Percentiles rank a stretch among this genome's conserved stretches.
phyloP scores from a whole-genome alignment of 1,284 basidiomycete species.

The Ustilago nuda region DNA sequence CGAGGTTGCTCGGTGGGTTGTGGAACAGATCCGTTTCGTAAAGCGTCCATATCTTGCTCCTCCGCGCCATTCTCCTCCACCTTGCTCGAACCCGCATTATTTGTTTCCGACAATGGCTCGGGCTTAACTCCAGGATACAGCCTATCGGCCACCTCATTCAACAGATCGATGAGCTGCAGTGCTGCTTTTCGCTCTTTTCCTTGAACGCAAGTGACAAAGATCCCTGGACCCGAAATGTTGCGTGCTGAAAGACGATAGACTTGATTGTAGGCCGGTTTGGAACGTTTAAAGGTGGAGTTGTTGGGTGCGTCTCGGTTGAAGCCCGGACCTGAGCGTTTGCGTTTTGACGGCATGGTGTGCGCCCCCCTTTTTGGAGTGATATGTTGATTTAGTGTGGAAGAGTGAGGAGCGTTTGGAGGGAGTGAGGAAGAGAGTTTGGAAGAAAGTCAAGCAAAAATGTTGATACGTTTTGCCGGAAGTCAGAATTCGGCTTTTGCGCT shows the following conservation, averaged over 20 bases:
- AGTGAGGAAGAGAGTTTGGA: neutral
- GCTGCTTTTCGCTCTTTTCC: conserved; percentile 64
- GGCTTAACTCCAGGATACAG: conserved; percentile 53
- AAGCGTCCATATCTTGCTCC: conserved; percentile 52
- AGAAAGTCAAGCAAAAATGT: neutral
- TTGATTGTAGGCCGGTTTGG: conserved; percentile 35
- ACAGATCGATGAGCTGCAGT: conserved; percentile 56
- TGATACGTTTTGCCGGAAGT: conserved; percentile 10
- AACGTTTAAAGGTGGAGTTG: conserved; percentile 15
- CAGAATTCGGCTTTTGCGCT: conserved; percentile 11
- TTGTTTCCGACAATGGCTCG: conserved; percentile 11
- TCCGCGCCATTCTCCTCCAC: neutral
- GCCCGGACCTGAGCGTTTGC: conserved; percentile 47
- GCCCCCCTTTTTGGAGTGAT: neutral
- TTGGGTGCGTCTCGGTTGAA: conserved; percentile 28
- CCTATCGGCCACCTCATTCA: conserved; percentile 57
- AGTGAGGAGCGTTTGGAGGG: neutral
- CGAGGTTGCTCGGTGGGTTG: neutral
- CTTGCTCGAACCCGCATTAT: neutral
- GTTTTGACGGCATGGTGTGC: conserved; percentile 37
- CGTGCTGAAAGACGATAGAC: conserved; percentile 35
- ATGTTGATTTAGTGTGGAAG: conserved; percentile 4
- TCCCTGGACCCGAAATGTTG: conserved; percentile 54
- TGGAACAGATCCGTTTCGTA: conserved; percentile 43
- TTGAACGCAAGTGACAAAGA: conserved; percentile 60